Percentiles rank a stretch among this genome's conserved stretches.
Conservation (phyloP, 805 yeast species). For the Metschnikowia sp. region DNA sequence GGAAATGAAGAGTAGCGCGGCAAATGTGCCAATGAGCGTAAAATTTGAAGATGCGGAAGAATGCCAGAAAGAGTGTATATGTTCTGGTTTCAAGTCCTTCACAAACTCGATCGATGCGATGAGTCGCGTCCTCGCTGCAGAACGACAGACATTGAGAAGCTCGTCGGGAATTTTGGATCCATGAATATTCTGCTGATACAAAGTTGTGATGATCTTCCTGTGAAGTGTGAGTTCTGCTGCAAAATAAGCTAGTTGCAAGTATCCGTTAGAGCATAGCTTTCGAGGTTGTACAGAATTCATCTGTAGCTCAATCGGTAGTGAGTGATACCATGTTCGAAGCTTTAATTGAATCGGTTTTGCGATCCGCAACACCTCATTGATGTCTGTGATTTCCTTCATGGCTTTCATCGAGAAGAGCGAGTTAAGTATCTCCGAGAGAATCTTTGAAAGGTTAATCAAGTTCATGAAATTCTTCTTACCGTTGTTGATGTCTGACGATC, state of each 20-base stretch:
- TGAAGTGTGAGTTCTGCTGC: conserved; percentile 88
- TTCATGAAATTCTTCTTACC: conserved; percentile 70
- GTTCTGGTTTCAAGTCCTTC: conserved; percentile 72
- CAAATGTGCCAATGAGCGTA: conserved; percentile 83
- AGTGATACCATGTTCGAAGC: conserved; percentile 74
- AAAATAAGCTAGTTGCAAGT: conserved; percentile 79
- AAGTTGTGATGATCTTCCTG: conserved; percentile 62
- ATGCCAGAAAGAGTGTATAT: conserved; percentile 88
- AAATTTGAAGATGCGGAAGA: conserved; percentile 75
- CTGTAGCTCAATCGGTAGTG: conserved; percentile 60
- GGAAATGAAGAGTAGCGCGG: conserved; percentile 73
- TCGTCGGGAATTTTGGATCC: conserved; percentile 36
- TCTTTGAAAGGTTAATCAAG: conserved; percentile 61
- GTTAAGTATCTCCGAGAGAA: conserved; percentile 68
- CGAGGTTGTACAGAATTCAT: conserved; percentile 60
- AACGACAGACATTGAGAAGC: conserved; percentile 59
- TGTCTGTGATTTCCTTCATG: conserved; percentile 49
- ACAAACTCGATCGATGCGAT: conserved; percentile 80
- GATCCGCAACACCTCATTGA: conserved; percentile 63
- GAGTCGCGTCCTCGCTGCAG: conserved; percentile 81
- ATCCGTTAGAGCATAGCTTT: conserved; percentile 69
- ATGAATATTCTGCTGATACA: conserved; percentile 34
- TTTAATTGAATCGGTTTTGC: conserved; percentile 82
- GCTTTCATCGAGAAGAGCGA: conserved; percentile 72
- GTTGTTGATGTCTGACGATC: conserved; percentile 64